Evolutionary conservation across 2,329 filamentous ascomycete genomes (phyloP).

Genomic region (Xylaria sp.): DNA sequence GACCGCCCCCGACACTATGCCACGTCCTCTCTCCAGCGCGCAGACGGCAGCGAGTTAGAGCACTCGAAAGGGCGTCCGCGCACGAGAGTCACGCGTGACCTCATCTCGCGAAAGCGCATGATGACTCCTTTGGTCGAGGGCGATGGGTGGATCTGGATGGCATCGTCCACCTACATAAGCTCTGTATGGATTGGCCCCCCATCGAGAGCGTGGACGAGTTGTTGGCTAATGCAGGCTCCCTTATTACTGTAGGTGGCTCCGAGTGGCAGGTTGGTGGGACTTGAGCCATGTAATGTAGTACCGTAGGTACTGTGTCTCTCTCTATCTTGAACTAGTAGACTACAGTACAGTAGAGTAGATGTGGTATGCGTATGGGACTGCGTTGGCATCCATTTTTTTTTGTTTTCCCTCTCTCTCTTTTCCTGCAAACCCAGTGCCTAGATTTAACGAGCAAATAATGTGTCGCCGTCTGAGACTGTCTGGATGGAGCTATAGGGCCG

Average conservation of each 20-base stretch:
- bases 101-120: slow-evolving; percentile 34
- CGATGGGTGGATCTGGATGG: slow-evolving; percentile 28
- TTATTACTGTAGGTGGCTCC: slow-evolving; percentile 31
- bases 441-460: slow-evolving; percentile 39
- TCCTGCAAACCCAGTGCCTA: slow-evolving; percentile 36
- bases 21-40: slow-evolving; percentile 30
- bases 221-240: slow-evolving; percentile 43
- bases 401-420: slow-evolving; percentile 35
- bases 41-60: slow-evolving; percentile 22
- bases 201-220: slow-evolving; percentile 37
- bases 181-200: slow-evolving; percentile 10
- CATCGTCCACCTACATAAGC: slow-evolving; percentile 24
- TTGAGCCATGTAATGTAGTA: slow-evolving; percentile 21
- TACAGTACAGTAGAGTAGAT: background rate
- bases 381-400: slow-evolving; percentile 41
- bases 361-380: slow-evolving; percentile 29
- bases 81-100: slow-evolving; percentile 31
- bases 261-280: slow-evolving; percentile 39
- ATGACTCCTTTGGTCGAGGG: slow-evolving; percentile 39
- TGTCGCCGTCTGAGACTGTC: slow-evolving; percentile 27
- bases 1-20: slow-evolving; percentile 29
- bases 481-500: slow-evolving; percentile 31
- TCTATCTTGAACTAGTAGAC: no score
- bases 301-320: background rate
- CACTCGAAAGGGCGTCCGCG: slow-evolving; percentile 19